phyloP scores from a whole-genome alignment of 2,329 filamentous ascomycete species.

The Pyrenochaeta sp. region DNA sequence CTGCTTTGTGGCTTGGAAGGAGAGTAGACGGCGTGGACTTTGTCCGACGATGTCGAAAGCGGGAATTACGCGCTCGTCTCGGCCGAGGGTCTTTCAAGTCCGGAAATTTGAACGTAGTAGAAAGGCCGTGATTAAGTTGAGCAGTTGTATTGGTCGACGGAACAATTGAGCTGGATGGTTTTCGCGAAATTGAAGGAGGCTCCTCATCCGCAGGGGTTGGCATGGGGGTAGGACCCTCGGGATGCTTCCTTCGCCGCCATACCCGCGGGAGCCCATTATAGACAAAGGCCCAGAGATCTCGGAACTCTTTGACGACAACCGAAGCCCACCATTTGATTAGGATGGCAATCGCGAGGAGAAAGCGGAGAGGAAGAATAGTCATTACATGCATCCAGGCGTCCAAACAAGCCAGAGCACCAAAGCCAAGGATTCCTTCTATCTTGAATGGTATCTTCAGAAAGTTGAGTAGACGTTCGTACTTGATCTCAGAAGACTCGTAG shows the following conservation, averaged over 20 bases:
- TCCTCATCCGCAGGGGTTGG: constrained; percentile 39
- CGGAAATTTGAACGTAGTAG: constrained; percentile 34
- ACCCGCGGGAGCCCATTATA: constrained; percentile 80
- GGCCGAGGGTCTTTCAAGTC: constrained; percentile 35
- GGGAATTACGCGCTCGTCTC: constrained; percentile 38
- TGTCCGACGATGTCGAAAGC: constrained; percentile 70
- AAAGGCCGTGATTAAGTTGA: constrained; percentile 29
- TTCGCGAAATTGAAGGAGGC: constrained; percentile 32
- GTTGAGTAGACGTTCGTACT: constrained; percentile 89
- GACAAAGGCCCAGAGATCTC: constrained; percentile 77
- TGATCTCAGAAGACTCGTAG: constrained; percentile 91
- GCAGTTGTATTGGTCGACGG: constrained; percentile 24
- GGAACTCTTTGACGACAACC: constrained; percentile 73
- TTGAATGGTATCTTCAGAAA: constrained; percentile 82
- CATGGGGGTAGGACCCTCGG: constrained; percentile 38
- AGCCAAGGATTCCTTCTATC: constrained; percentile 83
- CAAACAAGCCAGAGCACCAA: constrained; percentile 88
- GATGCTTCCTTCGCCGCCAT: constrained; percentile 68
- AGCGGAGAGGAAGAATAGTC: constrained; percentile 90
- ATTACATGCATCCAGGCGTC: constrained; percentile 98
- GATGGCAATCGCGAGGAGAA: constrained; percentile 79
- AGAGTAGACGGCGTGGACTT: constrained; percentile 87
- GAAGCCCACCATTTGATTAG: constrained; percentile 80
- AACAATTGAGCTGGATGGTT: constrained; percentile 29
- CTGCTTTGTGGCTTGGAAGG: constrained; percentile 90